Evolutionary conservation across 345 rosid genomes (phyloP).

Genomic region (Hibiscus tridactylites): DNA sequence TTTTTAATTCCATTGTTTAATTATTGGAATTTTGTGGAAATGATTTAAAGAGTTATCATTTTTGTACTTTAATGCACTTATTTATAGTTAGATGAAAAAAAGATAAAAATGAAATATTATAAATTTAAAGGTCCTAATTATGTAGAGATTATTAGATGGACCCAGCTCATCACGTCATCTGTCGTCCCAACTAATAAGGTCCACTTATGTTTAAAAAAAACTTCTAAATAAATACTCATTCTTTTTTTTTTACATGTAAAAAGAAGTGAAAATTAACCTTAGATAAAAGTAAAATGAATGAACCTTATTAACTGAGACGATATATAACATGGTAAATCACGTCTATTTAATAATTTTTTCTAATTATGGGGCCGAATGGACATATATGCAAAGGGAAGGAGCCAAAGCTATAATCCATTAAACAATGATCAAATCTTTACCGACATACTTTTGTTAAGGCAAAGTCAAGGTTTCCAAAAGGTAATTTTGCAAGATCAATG

Average conservation of each 20-base stretch:
- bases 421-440: background rate
- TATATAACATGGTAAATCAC: too few species aligned
- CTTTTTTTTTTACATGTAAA: too few species aligned
- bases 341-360: too few species aligned
- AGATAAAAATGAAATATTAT: background rate
- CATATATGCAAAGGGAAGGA: background rate
- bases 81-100: background rate
- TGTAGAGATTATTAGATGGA: too few species aligned
- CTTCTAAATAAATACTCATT: too few species aligned
- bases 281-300: too few species aligned
- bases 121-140: background rate
- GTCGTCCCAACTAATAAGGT: too few species aligned
- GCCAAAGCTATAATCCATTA: background rate
- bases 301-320: too few species aligned
- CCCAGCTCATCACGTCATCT: too few species aligned
- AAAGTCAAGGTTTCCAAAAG: too few species aligned
- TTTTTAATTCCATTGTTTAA: background rate
- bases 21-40: background rate
- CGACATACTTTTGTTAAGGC: constrained; percentile 13
- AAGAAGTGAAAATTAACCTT: too few species aligned
- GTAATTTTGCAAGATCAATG: background rate
- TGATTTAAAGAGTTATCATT: background rate
- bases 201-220: too few species aligned
- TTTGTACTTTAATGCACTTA: background rate
- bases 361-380: background rate